Evolutionary conservation across 768 basidiomycete species (phyloP).

Genomic region (Hygrophorus pudorinus): DNA sequence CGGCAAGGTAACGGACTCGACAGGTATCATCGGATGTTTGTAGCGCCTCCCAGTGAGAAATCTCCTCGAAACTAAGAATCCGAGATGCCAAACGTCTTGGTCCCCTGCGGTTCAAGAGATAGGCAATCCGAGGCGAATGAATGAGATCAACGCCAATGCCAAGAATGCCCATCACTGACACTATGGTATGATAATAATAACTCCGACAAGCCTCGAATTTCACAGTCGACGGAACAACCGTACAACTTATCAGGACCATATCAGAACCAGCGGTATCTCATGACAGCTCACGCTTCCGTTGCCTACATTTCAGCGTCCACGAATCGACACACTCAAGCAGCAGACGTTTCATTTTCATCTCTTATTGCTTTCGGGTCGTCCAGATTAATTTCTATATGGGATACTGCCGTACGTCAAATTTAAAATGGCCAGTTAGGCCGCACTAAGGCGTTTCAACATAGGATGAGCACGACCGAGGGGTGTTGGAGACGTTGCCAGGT

Average conservation of each 20-base stretch:
- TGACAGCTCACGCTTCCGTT: constrained; percentile 4
- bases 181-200: too few relatives aligned
- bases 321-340: constrained; percentile 39
- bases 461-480: constrained; percentile 41
- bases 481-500: constrained; percentile 63
- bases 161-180: constrained; percentile 42
- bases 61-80: constrained; percentile 50
- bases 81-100: constrained; percentile 40
- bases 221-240: too few relatives aligned
- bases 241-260: too few relatives aligned
- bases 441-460: constrained; percentile 18
- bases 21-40: constrained; percentile 12
- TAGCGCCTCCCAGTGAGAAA: constrained; percentile 28
- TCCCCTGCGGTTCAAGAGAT: constrained; percentile 40
- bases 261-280: too few relatives aligned
- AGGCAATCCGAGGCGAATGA: constrained; percentile 52
- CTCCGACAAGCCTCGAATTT: too few relatives aligned
- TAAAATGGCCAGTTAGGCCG: background rate
- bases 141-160: constrained; percentile 75
- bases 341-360: constrained; percentile 34
- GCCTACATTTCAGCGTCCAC: constrained; percentile 37
- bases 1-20: constrained; percentile 49
- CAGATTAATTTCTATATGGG: constrained; percentile 36
- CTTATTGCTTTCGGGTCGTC: constrained; percentile 38
- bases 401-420: constrained; percentile 24